These are phyloP conservation scores for Ascochyta lentis DNA, from an alignment of 2,329 filamentous ascomycete genomes.

Conservation along the genomic window DNA sequence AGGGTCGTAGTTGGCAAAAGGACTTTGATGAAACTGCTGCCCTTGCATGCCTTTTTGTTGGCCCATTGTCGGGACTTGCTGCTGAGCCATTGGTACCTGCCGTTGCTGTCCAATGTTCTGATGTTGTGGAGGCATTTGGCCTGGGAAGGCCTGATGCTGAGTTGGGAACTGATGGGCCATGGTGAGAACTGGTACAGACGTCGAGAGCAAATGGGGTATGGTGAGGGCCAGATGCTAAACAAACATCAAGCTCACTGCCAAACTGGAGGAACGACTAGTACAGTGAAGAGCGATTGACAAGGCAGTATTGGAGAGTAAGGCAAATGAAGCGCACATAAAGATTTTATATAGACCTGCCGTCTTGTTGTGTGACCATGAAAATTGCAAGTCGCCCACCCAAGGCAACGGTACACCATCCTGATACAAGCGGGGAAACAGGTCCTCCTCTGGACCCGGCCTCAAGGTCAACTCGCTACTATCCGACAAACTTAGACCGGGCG, in stretches of 20 bases:
- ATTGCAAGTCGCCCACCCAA: constrained; percentile 7
- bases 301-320: constrained; percentile 15
- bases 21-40: constrained; percentile 13
- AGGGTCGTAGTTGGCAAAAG: constrained; percentile 25
- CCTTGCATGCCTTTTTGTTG: constrained; percentile 21
- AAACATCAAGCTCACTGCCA: constrained; percentile 1
- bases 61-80: constrained; percentile 6
- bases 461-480: constrained; percentile 7
- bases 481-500: constrained; percentile 7
- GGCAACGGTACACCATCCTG: constrained; percentile 18
- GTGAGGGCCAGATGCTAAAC: neutral
- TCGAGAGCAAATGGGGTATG: neutral
- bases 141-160: constrained; percentile 17
- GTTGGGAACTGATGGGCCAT: constrained; percentile 23
- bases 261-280: neutral
- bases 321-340: constrained; percentile 22
- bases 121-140: constrained; percentile 18
- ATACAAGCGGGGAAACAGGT: constrained; percentile 18
- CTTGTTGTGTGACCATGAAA: constrained; percentile 12
- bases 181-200: neutral
- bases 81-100: constrained; percentile 20
- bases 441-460: constrained; percentile 11
- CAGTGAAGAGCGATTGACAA: constrained; percentile 10
- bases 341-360: constrained; percentile 21
- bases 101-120: constrained; percentile 31